A percentile compares a stretch with the other conserved stretches of the same genome.
Conservation (phyloP, 2,329 filamentous ascomycete species). For the Apiospora arundinis region DNA sequence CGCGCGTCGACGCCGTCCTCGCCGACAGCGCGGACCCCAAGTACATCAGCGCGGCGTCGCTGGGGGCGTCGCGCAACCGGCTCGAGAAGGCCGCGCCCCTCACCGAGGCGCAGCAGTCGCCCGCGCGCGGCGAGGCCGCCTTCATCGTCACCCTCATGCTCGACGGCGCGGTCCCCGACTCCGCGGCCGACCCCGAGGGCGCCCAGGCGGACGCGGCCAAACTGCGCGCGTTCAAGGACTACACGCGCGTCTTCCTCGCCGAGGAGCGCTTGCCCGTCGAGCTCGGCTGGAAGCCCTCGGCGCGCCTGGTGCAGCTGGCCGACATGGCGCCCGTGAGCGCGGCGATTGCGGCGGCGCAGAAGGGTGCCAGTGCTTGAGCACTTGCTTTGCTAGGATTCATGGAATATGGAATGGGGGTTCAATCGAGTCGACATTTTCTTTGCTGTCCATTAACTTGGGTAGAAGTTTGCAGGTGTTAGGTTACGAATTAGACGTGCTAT, state of each 20-base stretch:
- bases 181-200: not conserved
- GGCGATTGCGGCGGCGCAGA: conserved; percentile 13
- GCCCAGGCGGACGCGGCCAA: not conserved
- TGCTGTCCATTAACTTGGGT: too few relatives aligned
- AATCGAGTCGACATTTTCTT: too few relatives aligned
- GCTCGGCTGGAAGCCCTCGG: conserved; percentile 16
- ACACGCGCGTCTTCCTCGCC: conserved; percentile 7
- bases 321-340: conserved; percentile 14
- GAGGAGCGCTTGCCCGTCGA: conserved; percentile 19
- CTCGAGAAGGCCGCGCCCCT: not conserved
- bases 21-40: conserved; percentile 14
- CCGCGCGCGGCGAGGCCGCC: conserved; percentile 18
- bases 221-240: conserved; percentile 20
- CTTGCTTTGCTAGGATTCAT: too few relatives aligned
- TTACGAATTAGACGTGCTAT: not conserved
- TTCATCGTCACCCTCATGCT: conserved; percentile 13
- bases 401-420: too few relatives aligned
- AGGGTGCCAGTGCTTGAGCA: not conserved
- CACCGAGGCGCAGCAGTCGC: conserved; percentile 15
- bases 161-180: conserved; percentile 13
- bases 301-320: conserved; percentile 5
- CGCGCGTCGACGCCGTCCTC: not conserved
- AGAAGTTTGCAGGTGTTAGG: not conserved
- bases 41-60: conserved; percentile 11
- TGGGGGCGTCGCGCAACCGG: not conserved